Evolutionary conservation across 768 basidiomycete species (phyloP), one percentile per base, ranked within the genome.

Genomic region (Neoboletus subvelutipes): DNA sequence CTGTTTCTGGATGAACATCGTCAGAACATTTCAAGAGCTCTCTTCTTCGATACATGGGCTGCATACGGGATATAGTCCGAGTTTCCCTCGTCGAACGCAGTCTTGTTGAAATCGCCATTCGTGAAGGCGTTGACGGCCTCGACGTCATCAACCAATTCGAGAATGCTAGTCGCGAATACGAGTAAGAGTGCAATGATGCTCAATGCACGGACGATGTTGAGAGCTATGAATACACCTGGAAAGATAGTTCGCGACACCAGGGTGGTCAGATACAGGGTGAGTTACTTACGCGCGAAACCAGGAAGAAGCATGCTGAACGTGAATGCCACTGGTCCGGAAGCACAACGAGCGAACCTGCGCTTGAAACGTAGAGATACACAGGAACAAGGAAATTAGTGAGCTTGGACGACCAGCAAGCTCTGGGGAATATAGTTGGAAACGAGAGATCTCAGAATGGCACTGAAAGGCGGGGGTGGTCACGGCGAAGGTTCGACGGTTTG

Each of bases 41-140:
- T 42, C 33, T 12, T 24, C 10, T 24, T 51, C 18, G 57, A 11
- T 15, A 45, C 15, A 47, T 0, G 4, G 12, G n/a, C 29, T 9
- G n/a, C 84, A 57, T 69, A 92, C 84, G 87, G 84, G 65, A 93
- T 86, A 71, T 94, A 95, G 60, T 92, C 88, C 63, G 87, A 88
- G 59, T 92, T 80, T 68, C 72, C 65, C 77, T 70, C 28, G 60
- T 72, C 15, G 67, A 71, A 76, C 64, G 74, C 78, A 56, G 61
- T 76, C 46, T 52, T 57, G 41, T 66, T 74, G 70, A 69, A 78
- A 63, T 69, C 52, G 4, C 70, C 78, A 15, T 75, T 70, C 34
- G 71, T 66, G 69, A 88, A 89, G 47, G 71, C 71, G 67, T 91
- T 91, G 61, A 93, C 88, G 2, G 81, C 89, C 62, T 87, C 78